Conservation (phyloP, 176 grass and related monocot species). For the Raddia guianensis region DNA sequence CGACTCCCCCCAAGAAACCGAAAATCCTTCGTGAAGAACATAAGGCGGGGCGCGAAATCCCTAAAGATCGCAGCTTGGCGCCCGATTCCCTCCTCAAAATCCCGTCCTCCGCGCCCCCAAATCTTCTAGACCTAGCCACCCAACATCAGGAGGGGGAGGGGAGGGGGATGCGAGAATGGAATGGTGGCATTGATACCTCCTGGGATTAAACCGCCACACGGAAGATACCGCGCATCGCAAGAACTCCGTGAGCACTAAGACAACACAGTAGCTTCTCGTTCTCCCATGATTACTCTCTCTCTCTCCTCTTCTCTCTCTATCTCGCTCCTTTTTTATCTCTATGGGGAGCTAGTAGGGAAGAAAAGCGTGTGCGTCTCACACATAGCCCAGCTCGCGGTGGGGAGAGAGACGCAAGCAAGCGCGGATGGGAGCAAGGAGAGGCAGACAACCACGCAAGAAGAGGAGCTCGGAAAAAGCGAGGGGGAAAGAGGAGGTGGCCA, state of each 20-base stretch:
- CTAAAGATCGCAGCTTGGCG: background rate
- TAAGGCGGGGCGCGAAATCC: constrained; percentile 8
- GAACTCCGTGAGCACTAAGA: constrained; percentile 33
- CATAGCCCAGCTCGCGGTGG: constrained; percentile 20
- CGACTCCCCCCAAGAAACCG: constrained; percentile 4
- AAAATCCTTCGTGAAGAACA: constrained; percentile 25
- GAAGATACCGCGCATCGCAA: constrained; percentile 50
- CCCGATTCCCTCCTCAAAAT: constrained; percentile 1
- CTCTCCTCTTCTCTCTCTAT: background rate
- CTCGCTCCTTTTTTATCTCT: background rate
- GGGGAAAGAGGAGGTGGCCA: constrained; percentile 26
- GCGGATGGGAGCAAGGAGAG: constrained; percentile 30
- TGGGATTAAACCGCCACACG: constrained; percentile 48
- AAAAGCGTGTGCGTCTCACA: constrained; percentile 27
- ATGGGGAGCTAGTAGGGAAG: background rate
- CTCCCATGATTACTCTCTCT: background rate
- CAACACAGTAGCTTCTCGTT: background rate
- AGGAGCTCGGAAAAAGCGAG: background rate
- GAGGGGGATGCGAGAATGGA: background rate
- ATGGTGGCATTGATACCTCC: constrained; percentile 73
- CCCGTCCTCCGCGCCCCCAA: background rate
- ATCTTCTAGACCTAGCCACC: background rate
- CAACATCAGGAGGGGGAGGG: background rate
- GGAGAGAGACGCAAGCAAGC: background rate
- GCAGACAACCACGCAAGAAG: constrained; percentile 28